Conservation (phyloP, 306 rosid species). For the Pyrus betulifolia region DNA sequence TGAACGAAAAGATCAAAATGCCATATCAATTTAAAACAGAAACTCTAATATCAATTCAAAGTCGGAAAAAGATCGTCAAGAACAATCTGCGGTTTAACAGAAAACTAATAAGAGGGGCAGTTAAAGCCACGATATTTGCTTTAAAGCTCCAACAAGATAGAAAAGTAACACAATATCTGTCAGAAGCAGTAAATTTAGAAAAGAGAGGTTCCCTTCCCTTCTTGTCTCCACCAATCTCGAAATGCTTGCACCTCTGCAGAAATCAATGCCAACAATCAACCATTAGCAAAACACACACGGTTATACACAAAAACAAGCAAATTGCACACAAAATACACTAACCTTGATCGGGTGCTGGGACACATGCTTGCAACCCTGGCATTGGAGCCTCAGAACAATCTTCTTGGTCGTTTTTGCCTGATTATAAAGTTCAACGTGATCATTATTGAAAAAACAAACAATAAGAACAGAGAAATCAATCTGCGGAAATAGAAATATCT, state of each 20-base stretch:
- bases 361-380: slow-evolving; percentile 42
- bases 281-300: not conserved
- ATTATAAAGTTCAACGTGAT: not conserved
- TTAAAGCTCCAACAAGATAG: slow-evolving; percentile 2
- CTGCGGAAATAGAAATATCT: not conserved
- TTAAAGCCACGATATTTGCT: not conserved
- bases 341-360: slow-evolving; percentile 51
- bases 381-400: slow-evolving; percentile 45
- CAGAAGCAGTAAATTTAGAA: slow-evolving; percentile 10
- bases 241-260: slow-evolving; percentile 46
- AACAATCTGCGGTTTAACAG: not conserved
- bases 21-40: not conserved
- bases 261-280: not conserved
- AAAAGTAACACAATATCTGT: not conserved
- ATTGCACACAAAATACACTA: not conserved
- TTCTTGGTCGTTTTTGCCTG: slow-evolving; percentile 49
- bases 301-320: not conserved
- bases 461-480: not conserved
- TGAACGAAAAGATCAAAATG: not conserved
- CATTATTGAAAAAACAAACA: not conserved
- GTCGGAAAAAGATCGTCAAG: not conserved
- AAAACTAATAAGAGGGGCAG: not conserved
- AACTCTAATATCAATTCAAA: not conserved
- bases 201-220: slow-evolving; percentile 41
- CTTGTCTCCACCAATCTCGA: slow-evolving; percentile 41